Evolutionary conservation across 2,329 filamentous ascomycete genomes (phyloP).

Genomic region (Elsinoe batatas): DNA sequence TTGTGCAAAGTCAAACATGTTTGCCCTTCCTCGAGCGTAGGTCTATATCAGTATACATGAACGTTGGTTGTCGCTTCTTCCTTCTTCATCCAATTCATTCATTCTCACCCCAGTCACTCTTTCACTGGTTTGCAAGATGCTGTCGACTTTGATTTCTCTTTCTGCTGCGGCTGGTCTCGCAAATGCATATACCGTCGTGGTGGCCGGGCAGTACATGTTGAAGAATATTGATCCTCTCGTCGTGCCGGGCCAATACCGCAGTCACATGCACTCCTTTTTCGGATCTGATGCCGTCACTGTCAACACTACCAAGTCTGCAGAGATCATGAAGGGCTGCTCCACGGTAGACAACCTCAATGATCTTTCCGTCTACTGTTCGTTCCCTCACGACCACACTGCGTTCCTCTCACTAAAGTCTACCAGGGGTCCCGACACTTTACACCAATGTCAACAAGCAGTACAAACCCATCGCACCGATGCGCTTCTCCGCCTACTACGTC

Average conservation of each 20-base stretch:
- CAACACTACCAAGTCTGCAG: slow-evolving; percentile 29
- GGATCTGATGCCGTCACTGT: slow-evolving; percentile 35
- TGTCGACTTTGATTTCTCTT: neutral
- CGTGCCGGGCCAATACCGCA: slow-evolving; percentile 32
- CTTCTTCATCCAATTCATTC: neutral
- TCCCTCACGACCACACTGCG: neutral
- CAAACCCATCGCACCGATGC: slow-evolving; percentile 34
- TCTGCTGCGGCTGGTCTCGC: slow-evolving; percentile 20
- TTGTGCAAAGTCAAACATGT: neutral
- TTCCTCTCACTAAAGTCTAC: neutral
- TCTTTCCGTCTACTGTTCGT: slow-evolving; percentile 34
- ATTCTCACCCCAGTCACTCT: slow-evolving; percentile 1
- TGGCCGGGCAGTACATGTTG: slow-evolving; percentile 30
- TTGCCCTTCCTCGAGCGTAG: neutral
- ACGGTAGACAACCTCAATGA: slow-evolving; percentile 40
- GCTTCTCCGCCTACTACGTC: slow-evolving; percentile 41
- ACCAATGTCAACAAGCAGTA: slow-evolving; percentile 40
- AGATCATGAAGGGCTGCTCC: slow-evolving; percentile 37
- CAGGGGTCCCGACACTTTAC: slow-evolving; percentile 37
- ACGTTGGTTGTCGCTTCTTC: neutral
- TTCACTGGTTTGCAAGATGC: slow-evolving; percentile 3
- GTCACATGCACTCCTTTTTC: slow-evolving; percentile 38
- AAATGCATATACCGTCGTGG: slow-evolving; percentile 28
- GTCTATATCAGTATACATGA: neutral
- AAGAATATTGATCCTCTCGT: slow-evolving; percentile 40